phyloP scores from a whole-genome alignment of 2,329 filamentous ascomycete genomes.

The Monosporascus sp. region DNA sequence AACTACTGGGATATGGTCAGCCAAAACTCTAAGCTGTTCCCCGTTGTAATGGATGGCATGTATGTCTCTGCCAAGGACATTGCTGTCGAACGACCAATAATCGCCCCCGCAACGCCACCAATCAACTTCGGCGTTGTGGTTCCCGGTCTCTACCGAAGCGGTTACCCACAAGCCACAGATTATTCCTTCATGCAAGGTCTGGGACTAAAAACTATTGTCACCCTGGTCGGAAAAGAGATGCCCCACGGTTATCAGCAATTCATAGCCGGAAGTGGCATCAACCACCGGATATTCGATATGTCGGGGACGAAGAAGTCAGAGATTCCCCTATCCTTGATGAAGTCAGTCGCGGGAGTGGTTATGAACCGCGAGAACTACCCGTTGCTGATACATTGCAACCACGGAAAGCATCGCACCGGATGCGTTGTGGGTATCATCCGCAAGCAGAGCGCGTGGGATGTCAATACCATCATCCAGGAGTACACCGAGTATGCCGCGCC shows the following conservation, averaged over 20 bases:
- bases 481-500: conserved; percentile 62
- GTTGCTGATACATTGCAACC: conserved; percentile 86
- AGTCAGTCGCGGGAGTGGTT: conserved; percentile 63
- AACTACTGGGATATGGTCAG: not conserved
- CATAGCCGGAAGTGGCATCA: conserved; percentile 60
- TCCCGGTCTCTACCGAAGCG: conserved; percentile 73
- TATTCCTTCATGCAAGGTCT: conserved; percentile 64
- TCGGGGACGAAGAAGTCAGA: conserved; percentile 80
- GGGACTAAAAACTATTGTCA: conserved; percentile 72
- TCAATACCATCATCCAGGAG: conserved; percentile 60
- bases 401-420: conserved; percentile 87
- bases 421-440: conserved; percentile 80
- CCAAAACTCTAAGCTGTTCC: conserved; percentile 6
- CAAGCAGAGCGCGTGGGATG: conserved; percentile 63
- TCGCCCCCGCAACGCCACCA: conserved; percentile 31
- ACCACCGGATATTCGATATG: conserved; percentile 70
- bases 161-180: conserved; percentile 68
- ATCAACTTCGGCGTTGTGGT: conserved; percentile 73
- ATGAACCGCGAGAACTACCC: conserved; percentile 71
- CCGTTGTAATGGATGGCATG: conserved; percentile 6
- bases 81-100: conserved; percentile 9
- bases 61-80: conserved; percentile 11
- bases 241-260: conserved; percentile 52
- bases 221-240: conserved; percentile 58
- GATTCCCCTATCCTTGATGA: conserved; percentile 63